Evolutionary conservation across 495 filamentous ascomycete species (phyloP), one percentile per base, ranked within the genome.

Genomic region (Penicillium parvum): DNA sequence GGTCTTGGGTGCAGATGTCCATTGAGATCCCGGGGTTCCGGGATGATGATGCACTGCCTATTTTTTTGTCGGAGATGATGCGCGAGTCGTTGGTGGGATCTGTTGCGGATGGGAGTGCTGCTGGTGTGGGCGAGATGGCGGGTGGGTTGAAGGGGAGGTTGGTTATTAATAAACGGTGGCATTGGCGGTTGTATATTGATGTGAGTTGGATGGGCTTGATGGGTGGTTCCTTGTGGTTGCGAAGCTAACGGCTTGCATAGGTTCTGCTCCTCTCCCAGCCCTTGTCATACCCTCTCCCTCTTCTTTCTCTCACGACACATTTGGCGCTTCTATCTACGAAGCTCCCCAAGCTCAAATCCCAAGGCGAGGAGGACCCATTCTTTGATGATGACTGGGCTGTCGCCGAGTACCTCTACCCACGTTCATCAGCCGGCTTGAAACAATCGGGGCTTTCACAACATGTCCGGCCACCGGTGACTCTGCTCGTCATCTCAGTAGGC

Each of bases 301-400:
- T 97, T 6, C 81, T 97, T 25, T 92, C 87, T 22, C 77, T 97
- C 23, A 95, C 92, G 1, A 94, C 88, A 2, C 89, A 97, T 64
- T 85, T 99, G 45, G 92, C 92, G n/a, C 86, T 99, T 20, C 82
- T 95, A 35, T 79, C 84, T 28, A 88, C 91, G 5, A 83, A 85
- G 42, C 78, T 97, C 2, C 92, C 92, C 12, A 77, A 82, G 21
- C 70, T 94, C 16, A 85, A 86, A 58, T 94, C 88, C 16, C 81
- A 89, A 55, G 74, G 74, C 40, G 90, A 95, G 59, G 92, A 99
- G 68, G 94, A 99, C 55, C 94, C 94, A 2, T 81, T 95, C 54
- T 97, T 99, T 72, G 84, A 96, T 72, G 94, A 99, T 68, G 92
- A 99, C 66, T 99, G 94, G 94, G 85, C 82, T 25, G 85, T 82